Percentiles rank a stretch among this genome's conserved stretches.
These are phyloP conservation scores for Beauveria bassiana DNA, from an alignment of 2,329 filamentous ascomycete genomes.

Conservation along the genomic window DNA sequence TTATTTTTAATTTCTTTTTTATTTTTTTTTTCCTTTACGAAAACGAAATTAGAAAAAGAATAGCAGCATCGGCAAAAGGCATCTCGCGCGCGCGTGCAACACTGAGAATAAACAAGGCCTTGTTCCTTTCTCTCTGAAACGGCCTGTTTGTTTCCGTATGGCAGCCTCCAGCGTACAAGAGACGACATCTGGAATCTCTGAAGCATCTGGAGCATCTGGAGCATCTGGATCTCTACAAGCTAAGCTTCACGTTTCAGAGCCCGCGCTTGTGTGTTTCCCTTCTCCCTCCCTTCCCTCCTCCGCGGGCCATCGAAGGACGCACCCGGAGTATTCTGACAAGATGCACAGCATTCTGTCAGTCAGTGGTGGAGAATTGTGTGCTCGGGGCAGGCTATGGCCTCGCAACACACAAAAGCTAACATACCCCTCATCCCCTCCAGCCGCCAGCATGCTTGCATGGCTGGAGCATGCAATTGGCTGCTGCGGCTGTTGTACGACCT, in stretches of 20 bases:
- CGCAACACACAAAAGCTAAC: background rate
- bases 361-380: constrained; percentile 8
- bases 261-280: constrained; percentile 1
- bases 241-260: constrained; percentile 1
- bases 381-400: background rate
- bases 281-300: background rate
- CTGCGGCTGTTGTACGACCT: constrained; percentile 7
- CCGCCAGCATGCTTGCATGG: constrained; percentile 6
- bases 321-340: constrained; percentile 11
- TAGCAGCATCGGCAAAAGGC: background rate
- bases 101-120: background rate
- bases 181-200: background rate
- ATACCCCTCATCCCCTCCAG: background rate
- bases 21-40: no score
- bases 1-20: no score
- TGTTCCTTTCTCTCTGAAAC: background rate
- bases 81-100: background rate
- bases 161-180: background rate
- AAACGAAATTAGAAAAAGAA: background rate
- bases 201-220: background rate
- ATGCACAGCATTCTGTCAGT: constrained; percentile 10
- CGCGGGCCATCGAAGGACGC: constrained; percentile 10
- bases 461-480: constrained; percentile 3
- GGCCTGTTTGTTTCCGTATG: background rate
- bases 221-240: background rate